Percentiles rank a stretch among this genome's conserved stretches.
phyloP scores from a whole-genome alignment of 202 grass and related monocot genomes.

The Cymbopogon flexuosus region DNA sequence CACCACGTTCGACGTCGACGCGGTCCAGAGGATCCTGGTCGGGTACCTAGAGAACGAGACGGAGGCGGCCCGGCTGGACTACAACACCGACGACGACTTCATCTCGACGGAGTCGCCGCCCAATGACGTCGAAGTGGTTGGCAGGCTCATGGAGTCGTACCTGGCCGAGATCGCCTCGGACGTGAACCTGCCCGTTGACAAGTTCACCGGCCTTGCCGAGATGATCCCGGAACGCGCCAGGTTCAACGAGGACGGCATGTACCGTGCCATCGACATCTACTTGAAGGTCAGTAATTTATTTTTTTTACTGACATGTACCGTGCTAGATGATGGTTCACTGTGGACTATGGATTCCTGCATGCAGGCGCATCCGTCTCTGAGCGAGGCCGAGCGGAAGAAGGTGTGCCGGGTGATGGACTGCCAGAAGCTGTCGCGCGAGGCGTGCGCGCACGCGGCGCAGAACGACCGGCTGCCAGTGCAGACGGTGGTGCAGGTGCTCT shows the following conservation, averaged over 20 bases:
- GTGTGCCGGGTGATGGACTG: conserved; percentile 70
- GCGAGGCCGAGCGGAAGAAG: conserved; percentile 65
- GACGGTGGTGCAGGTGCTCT: conserved; percentile 79
- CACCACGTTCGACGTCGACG: conserved; percentile 61
- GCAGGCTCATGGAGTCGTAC: conserved; percentile 83
- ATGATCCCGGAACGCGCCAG: conserved; percentile 66
- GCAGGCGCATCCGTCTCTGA: conserved; percentile 64
- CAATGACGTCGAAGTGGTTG: conserved; percentile 44
- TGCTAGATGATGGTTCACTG: not conserved
- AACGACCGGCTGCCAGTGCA: conserved; percentile 79
- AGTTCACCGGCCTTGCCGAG: conserved; percentile 60
- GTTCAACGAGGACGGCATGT: conserved; percentile 87
- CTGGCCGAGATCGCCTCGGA: conserved; percentile 81
- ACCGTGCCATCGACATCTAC: conserved; percentile 91
- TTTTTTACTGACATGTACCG: not conserved
- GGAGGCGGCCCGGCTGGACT: conserved; percentile 52
- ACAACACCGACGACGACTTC: conserved; percentile 67
- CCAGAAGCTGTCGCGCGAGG: conserved; percentile 81
- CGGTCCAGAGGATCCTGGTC: conserved; percentile 67
- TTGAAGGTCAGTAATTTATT: conserved; percentile 54
- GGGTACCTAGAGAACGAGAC: conserved; percentile 69
- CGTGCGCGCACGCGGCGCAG: conserved; percentile 92
- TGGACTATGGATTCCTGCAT: not conserved
- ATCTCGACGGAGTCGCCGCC: conserved; percentile 44
- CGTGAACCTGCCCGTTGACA: conserved; percentile 52